phyloP scores from a whole-genome alignment of 2,329 filamentous ascomycete species.

The Onygenales sp. region DNA sequence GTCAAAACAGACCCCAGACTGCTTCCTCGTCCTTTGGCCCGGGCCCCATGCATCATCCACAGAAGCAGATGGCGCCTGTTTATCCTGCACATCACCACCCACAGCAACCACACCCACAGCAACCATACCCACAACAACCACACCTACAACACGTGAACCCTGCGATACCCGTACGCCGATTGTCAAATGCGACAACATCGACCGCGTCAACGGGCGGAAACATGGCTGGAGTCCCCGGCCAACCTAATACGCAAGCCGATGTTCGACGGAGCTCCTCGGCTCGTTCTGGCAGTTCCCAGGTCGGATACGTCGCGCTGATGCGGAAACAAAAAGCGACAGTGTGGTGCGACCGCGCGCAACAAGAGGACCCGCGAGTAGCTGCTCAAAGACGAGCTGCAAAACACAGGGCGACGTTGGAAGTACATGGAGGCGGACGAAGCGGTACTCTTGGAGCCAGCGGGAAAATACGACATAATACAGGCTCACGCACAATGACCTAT shows the following conservation, averaged over 20 bases:
- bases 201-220: slow-evolving; percentile 31
- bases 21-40: slow-evolving; percentile 10
- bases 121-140: not conserved
- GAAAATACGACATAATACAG: slow-evolving; percentile 85
- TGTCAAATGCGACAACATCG: slow-evolving; percentile 33
- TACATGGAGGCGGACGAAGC: slow-evolving; percentile 56
- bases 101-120: not conserved
- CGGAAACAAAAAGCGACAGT: slow-evolving; percentile 96
- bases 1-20: slow-evolving; percentile 9
- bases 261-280: slow-evolving; percentile 69
- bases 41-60: slow-evolving; percentile 6
- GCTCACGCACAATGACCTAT: slow-evolving; percentile 72
- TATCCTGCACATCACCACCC: slow-evolving; percentile 7
- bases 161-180: slow-evolving; percentile 18
- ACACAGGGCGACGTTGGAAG: slow-evolving; percentile 73
- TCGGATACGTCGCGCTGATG: slow-evolving; percentile 92
- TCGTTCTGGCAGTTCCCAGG: slow-evolving; percentile 55
- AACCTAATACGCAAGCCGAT: slow-evolving; percentile 19
- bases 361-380: slow-evolving; percentile 74
- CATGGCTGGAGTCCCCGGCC: slow-evolving; percentile 12
- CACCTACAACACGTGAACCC: slow-evolving; percentile 1
- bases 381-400: slow-evolving; percentile 82
- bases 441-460: slow-evolving; percentile 56
- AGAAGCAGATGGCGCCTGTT: slow-evolving; percentile 4
- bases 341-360: slow-evolving; percentile 91